phyloP scores from a whole-genome alignment of 2,329 filamentous ascomycete species.

The Cladosporium sp. region DNA sequence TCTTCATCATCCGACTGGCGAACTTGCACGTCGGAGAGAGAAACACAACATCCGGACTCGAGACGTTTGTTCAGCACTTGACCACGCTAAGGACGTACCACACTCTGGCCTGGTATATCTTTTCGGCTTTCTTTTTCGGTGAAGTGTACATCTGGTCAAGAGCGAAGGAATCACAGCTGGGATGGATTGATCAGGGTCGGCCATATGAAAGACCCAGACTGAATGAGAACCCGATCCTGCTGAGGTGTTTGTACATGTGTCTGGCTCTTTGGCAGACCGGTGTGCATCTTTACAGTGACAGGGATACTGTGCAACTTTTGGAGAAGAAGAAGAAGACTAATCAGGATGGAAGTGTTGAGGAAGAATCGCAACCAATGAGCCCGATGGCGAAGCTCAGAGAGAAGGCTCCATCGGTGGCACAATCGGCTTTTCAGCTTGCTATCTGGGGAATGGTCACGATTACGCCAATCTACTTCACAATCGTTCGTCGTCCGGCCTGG shows the following conservation, averaged over 20 bases:
- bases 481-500: slow-evolving; percentile 61
- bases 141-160: slow-evolving; percentile 71
- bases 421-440: slow-evolving; percentile 18
- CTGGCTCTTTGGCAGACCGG: slow-evolving; percentile 67
- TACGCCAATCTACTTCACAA: slow-evolving; percentile 54
- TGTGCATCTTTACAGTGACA: slow-evolving; percentile 67
- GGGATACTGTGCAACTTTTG: slow-evolving; percentile 62
- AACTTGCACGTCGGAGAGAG: slow-evolving; percentile 42
- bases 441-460: slow-evolving; percentile 18
- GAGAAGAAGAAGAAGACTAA: slow-evolving; percentile 27
- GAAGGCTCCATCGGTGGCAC: slow-evolving; percentile 12
- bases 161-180: slow-evolving; percentile 57
- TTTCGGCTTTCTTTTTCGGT: slow-evolving; percentile 75
- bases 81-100: slow-evolving; percentile 57
- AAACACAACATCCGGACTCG: slow-evolving; percentile 64
- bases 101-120: slow-evolving; percentile 69
- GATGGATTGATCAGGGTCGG: slow-evolving; percentile 67
- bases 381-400: neutral
- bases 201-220: slow-evolving; percentile 65
- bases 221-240: slow-evolving; percentile 82
- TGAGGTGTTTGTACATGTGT: slow-evolving; percentile 65
- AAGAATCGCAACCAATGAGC: neutral
- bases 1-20: slow-evolving; percentile 80
- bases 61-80: slow-evolving; percentile 58
- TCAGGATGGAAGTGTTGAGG: slow-evolving; percentile 23